Base-by-base conservation (phyloP, 805 yeast species). In the Candida cerambycidarum region DNA sequence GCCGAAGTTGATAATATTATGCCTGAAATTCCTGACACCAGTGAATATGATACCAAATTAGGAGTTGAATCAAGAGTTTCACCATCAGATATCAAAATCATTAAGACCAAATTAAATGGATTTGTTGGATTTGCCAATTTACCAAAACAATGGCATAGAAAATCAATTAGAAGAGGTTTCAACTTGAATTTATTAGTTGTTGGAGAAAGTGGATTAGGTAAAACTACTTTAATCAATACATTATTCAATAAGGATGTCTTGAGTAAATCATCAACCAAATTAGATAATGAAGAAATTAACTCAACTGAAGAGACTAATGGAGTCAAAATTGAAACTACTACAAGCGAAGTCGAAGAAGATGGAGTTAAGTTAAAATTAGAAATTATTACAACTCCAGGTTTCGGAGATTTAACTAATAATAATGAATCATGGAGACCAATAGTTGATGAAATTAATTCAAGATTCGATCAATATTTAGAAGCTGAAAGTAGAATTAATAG, bases 91-190 rank as follows among this genome's bases (percentile, higher is more conserved):
- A 67, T 78, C 47, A 83, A 84, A 55, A 72, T 89, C 48, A 79
- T 88, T 56, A 82, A 84, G 54, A 83, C 95, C 55, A 89, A 89
- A 61, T 79, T 92, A 55, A 86, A 83, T 54, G 92, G 95, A 3
- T 90, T 85, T 61, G 99, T 93, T 43, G 99, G 99, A 5, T 93
- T 93, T 69, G 96, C 97, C 53, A 93, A 90, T 68, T 76, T 93
- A 59, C 99, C 99, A 45, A 93, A 90, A 61, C 99, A 93, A 72
- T 93, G 97, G 97, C 98, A 93, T 70, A 82, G 96, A 68, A 89
- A 86, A 66, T 84, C 96, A 2, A 80, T 89, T 48, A 83, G 85
- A 65, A 79, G 87, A 59, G 99, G 99, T 11, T 93, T 93, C 75
- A 79, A 75, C 55, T 79, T 93, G 61, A 93, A 93, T 62, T 62